A percentile compares a stretch with the other conserved stretches of the same genome.
Evolutionary conservation across 805 yeast genomes (phyloP).

Genomic region (Kodamaea hsintzibuensis): DNA sequence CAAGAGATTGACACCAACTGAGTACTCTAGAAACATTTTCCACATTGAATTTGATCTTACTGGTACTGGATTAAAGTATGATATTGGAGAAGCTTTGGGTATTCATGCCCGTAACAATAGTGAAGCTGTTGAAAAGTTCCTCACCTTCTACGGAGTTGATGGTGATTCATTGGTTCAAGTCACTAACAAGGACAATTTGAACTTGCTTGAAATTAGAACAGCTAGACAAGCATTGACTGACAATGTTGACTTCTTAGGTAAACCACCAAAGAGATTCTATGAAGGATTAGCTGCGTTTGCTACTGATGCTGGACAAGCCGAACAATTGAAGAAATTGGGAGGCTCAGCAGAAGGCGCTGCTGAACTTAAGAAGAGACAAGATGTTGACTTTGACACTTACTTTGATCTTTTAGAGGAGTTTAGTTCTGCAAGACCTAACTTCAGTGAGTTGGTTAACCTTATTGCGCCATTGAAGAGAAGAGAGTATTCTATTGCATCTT

Average conservation of each 20-base stretch:
- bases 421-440: constrained; percentile 76
- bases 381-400: constrained; percentile 77
- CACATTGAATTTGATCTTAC: constrained; percentile 91
- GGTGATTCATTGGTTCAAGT: constrained; percentile 69
- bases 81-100: constrained; percentile 96
- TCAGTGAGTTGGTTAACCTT: constrained; percentile 66
- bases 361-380: constrained; percentile 80
- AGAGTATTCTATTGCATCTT: constrained; percentile 96
- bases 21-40: constrained; percentile 93
- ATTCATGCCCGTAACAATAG: constrained; percentile 85
- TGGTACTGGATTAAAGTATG: constrained; percentile 88
- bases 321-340: constrained; percentile 59
- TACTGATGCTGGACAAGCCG: constrained; percentile 64
- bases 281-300: constrained; percentile 79
- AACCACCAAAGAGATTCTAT: constrained; percentile 93
- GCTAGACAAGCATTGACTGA: constrained; percentile 79
- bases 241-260: constrained; percentile 85
- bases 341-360: constrained; percentile 78
- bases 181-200: constrained; percentile 64
- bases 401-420: constrained; percentile 80
- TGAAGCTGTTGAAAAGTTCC: constrained; percentile 65
- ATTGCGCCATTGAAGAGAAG: constrained; percentile 91
- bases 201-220: constrained; percentile 70
- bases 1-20: constrained; percentile 85
- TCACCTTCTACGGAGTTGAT: constrained; percentile 68